Evolutionary conservation across 208 protist genomes (phyloP), one percentile per base, ranked within the genome.

Genomic region (Borovskyia barvae): DNA sequence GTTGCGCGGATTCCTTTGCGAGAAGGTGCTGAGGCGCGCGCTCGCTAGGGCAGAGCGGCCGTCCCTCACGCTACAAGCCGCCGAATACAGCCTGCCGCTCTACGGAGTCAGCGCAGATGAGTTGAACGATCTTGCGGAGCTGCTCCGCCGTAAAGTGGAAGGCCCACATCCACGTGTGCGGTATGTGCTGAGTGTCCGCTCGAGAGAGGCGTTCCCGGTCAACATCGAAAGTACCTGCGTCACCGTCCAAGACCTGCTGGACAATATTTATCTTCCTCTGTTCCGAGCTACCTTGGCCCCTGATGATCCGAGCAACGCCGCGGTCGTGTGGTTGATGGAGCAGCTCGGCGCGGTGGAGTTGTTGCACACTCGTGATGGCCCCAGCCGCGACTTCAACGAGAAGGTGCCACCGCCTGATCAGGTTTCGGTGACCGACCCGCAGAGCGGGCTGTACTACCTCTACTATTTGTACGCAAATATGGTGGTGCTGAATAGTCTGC

Each of bases 381-480:
- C 74, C 14, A 74, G 76, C 47, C 25, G 53, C 26, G 82, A 90
- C 61, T 91, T 92, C 66, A 72, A 95, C 66, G 65, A 70, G 41
- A 59, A 52, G 28, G 58, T 58, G 5, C 63, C 61, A 24, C 30
- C 61, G 19, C 88, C 88, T 8, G 64, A 77, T 37, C 70, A 77
- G 19, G 95, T 98, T 61, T 59, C 54, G 1, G 77, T 72, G 29
- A 57, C 67, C 3, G 60, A 67, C n/a, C 95, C 97, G 74, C 97
- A 97, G 54, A 97, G 97, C 48, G 96, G 97, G 54, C 72, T 96
- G 15, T 99, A 99, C 80, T 99, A 98, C 69, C 73, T 86, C 29
- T 98, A 97, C 78, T 99, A 99, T 76, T 85, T 99, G 35, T 99
- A 98, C 75, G 94, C 97, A 28, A 99, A 99, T 73, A 58, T 99